Evolutionary conservation across 164 flowering plant genomes (phyloP).

Genomic region (Piper betle): DNA sequence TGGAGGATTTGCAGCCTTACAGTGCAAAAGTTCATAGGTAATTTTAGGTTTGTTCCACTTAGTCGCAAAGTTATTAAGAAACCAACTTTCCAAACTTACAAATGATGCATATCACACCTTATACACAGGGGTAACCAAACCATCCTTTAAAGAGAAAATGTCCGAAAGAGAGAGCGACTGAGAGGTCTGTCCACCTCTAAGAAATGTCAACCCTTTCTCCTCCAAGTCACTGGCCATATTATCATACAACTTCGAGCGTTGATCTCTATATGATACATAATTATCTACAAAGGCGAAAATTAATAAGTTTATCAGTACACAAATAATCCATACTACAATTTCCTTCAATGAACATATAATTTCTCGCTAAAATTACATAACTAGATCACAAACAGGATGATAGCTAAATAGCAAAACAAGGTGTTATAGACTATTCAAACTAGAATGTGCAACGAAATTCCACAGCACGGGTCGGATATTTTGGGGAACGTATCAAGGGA

Average conservation of each 20-base stretch:
- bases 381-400: not conserved
- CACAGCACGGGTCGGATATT: too few relatives aligned
- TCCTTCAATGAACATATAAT: too few relatives aligned
- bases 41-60: not conserved
- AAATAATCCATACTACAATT: not conserved
- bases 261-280: conserved; percentile 20
- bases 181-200: conserved; percentile 75
- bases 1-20: conserved; percentile 77
- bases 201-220: conserved; percentile 61
- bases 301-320: not conserved
- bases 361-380: too few relatives aligned
- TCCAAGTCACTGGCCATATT: conserved; percentile 71
- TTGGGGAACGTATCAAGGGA: too few relatives aligned
- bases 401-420: not conserved
- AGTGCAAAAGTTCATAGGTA: not conserved
- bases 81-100: not conserved
- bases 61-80: not conserved
- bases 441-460: not conserved
- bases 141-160: conserved; percentile 59
- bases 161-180: conserved; percentile 86
- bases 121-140: conserved; percentile 62
- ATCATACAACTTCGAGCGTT: conserved; percentile 48
- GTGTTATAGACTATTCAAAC: not conserved
- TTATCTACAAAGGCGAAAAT: conserved; percentile 14
- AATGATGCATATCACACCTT: conserved; percentile 28